Evolutionary conservation across 164 flowering plant species (phyloP), one percentile per base, ranked within the genome.

Genomic region (Magnolia sinica): DNA sequence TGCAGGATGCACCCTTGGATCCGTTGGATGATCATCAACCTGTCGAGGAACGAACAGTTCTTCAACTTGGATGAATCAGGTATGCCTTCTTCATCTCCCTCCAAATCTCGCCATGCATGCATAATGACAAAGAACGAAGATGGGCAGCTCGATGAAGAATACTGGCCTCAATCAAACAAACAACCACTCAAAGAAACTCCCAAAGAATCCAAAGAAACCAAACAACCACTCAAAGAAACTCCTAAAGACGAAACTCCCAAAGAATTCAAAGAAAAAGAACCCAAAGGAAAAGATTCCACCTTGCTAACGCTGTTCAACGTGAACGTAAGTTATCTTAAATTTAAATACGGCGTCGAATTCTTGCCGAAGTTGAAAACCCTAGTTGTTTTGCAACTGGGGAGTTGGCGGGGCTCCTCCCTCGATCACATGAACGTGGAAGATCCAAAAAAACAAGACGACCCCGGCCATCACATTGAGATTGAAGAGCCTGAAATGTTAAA

Each of bases 371-470:
- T 55, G 13, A 27, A 9, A 55, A 4, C 11, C 18, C 63, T 11
- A 20, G 18, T n/a, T 1, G 83, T 82, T 71, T 78, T 88, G 45
- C 76, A 76, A 29, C 74, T 86, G 16, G 89, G 88, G 10, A 77
- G 81, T 45, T 86, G 89, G 89, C 71, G 73, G 71, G 9, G 27
- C 58, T 58, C 72, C 1, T 51, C 1, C 45, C 18, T 0, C 45
- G 29, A 27, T 37, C 45, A 31, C 61, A 11, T 11, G 19, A 16
- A 16, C 61, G 13, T 55, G 1, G 61, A 55, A 16, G 61, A 55
- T 8, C 61, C 61, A 10, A 11, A 7, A 55, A 13, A 0, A 3
- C 7, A 55, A 11, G 11, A 55, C 61, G 24, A 31, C 1, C 19
- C 72, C 0, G 16, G 50, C 27, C 81, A 83, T 23, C 87, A 85